These are phyloP conservation scores for Schizothecium vesticola DNA, from an alignment of 495 filamentous ascomycete genomes.

Conservation along the genomic window DNA sequence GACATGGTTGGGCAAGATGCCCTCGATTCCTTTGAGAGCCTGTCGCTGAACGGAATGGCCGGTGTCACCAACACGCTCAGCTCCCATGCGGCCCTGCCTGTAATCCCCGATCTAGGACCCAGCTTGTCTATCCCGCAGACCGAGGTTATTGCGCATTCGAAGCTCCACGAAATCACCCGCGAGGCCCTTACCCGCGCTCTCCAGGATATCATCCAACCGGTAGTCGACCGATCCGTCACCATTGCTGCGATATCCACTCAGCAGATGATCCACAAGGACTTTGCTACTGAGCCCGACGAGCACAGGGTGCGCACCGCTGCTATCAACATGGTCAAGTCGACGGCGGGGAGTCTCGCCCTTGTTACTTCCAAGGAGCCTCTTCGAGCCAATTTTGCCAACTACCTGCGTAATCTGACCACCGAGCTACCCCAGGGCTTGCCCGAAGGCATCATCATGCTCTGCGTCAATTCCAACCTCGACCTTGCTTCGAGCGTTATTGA, in stretches of 20 bases:
- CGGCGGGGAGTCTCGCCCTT: slow-evolving; percentile 85
- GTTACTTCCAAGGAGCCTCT: slow-evolving; percentile 98
- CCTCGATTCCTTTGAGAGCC: slow-evolving; percentile 71
- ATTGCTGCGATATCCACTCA: slow-evolving; percentile 94
- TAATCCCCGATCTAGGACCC: slow-evolving; percentile 72
- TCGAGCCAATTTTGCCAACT: slow-evolving; percentile 91
- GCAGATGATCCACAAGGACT: slow-evolving; percentile 92
- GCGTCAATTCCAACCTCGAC: slow-evolving; percentile 96
- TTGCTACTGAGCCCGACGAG: slow-evolving; percentile 86
- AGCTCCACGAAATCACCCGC: slow-evolving; percentile 75
- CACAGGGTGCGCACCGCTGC: slow-evolving; percentile 77
- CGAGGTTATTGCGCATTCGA: slow-evolving; percentile 61
- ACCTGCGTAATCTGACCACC: slow-evolving; percentile 73
- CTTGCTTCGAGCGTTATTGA: slow-evolving; percentile 88
- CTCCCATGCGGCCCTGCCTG: slow-evolving; percentile 63
- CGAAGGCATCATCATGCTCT: slow-evolving; percentile 90
- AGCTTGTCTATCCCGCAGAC: slow-evolving; percentile 71
- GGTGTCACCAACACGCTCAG: slow-evolving; percentile 67
- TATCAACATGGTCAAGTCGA: slow-evolving; percentile 84
- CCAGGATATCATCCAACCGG: slow-evolving; percentile 90
- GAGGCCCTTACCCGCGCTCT: slow-evolving; percentile 80
- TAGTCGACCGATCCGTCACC: slow-evolving; percentile 93
- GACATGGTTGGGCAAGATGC: slow-evolving; percentile 40
- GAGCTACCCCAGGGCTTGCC: slow-evolving; percentile 68
- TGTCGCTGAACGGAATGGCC: slow-evolving; percentile 67